A percentile compares a stretch with the other conserved stretches of the same genome.
Conservation (phyloP, 441 rosid genomes). For the Populus hybrid region DNA sequence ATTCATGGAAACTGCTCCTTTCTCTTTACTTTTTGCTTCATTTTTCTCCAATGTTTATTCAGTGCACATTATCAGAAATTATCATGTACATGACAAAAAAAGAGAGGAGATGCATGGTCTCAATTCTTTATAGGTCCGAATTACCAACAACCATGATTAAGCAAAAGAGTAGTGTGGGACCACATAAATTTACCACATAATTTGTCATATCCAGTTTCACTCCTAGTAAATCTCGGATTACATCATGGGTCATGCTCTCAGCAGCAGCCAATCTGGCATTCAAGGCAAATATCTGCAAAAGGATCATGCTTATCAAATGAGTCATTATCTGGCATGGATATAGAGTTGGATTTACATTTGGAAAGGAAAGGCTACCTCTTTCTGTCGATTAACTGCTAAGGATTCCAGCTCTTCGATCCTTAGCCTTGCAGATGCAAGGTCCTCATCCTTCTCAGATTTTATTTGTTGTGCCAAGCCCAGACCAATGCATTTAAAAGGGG, state of each 20-base stretch:
- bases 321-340: not conserved
- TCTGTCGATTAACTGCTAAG: conserved; percentile 68
- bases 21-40: not conserved
- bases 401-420: conserved; percentile 87
- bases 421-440: conserved; percentile 67
- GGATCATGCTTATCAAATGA: conserved; percentile 1
- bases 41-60: not conserved
- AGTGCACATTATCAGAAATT: not conserved
- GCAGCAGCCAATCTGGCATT: conserved; percentile 93
- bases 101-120: not conserved
- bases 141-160: not conserved
- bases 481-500: conserved; percentile 99
- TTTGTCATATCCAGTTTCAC: conserved; percentile 92
- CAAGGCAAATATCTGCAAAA: conserved; percentile 65
- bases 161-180: not conserved
- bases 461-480: no score
- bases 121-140: not conserved
- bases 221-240: conserved; percentile 88
- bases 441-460: conserved; percentile 64
- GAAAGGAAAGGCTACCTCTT: conserved; percentile 57
- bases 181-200: conserved; percentile 55
- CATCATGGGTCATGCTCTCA: conserved; percentile 98
- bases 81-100: not conserved
- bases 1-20: not conserved
- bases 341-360: conserved; percentile 14